Evolutionary conservation across 331 rosid genomes (phyloP).

Genomic region (Dryas integrifolia): DNA sequence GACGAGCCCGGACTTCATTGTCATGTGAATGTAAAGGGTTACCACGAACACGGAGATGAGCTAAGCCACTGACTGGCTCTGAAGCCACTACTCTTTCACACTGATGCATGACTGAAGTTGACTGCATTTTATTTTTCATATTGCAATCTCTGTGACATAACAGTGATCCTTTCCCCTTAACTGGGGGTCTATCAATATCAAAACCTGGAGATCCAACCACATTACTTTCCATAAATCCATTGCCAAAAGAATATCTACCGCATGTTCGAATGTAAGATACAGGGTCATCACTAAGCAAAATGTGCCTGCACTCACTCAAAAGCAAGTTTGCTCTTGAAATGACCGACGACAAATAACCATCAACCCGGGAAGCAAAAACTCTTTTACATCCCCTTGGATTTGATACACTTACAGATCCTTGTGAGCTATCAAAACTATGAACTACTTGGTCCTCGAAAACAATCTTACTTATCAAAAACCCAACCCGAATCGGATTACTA

Average conservation of each 20-base stretch:
- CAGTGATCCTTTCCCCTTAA: slow-evolving; percentile 8
- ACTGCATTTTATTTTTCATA: slow-evolving; percentile 21
- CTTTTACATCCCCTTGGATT: slow-evolving; percentile 46
- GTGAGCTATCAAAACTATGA: slow-evolving; percentile 23
- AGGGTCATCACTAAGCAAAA: slow-evolving; percentile 64
- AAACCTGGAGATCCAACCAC: slow-evolving; percentile 10
- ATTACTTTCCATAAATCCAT: slow-evolving; percentile 2
- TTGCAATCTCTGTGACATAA: background rate
- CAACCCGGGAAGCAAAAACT: slow-evolving; percentile 48
- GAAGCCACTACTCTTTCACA: slow-evolving; percentile 26
- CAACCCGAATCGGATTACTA: slow-evolving; percentile 37
- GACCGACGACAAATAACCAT: slow-evolving; percentile 1
- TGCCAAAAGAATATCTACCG: background rate
- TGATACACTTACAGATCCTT: slow-evolving; percentile 28
- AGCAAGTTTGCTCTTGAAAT: slow-evolving; percentile 46
- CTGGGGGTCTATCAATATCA: background rate
- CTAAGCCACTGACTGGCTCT: slow-evolving; percentile 16
- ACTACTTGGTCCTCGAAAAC: slow-evolving; percentile 26
- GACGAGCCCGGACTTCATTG: slow-evolving; percentile 17
- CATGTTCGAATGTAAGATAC: slow-evolving; percentile 28
- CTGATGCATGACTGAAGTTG: slow-evolving; percentile 18
- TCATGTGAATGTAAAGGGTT: slow-evolving; percentile 10
- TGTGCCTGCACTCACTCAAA: slow-evolving; percentile 41
- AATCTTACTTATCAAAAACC: slow-evolving; percentile 48
- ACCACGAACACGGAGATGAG: background rate